Evolutionary conservation across 2,329 filamentous ascomycete genomes (phyloP).

Genomic region (Dactylellina leptospora): DNA sequence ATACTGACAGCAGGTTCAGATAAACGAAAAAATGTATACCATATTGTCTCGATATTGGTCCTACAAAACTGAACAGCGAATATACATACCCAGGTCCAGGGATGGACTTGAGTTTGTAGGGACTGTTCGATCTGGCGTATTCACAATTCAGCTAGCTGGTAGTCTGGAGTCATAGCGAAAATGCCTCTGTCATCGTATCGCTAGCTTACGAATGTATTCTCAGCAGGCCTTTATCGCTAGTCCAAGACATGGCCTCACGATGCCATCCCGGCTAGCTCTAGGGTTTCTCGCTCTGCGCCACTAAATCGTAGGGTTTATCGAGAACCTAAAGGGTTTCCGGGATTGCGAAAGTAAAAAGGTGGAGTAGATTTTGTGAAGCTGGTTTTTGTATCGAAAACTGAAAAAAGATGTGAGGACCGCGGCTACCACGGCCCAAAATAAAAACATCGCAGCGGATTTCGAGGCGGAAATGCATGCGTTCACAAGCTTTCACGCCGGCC

Average conservation of each 20-base stretch:
- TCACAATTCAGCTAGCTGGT: too few relatives aligned
- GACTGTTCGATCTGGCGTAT: too few relatives aligned
- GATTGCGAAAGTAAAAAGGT: neutral
- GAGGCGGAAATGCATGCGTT: constrained; percentile 20
- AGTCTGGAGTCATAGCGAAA: too few relatives aligned
- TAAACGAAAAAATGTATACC: constrained; percentile 33
- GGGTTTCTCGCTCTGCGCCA: constrained; percentile 37
- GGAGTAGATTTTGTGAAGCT: neutral
- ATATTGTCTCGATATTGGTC: neutral
- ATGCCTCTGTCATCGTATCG: constrained; percentile 4
- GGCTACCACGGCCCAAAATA: constrained; percentile 35
- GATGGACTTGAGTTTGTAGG: too few relatives aligned
- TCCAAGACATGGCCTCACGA: constrained; percentile 11
- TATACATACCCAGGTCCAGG: neutral
- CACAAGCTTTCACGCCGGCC: constrained; percentile 17
- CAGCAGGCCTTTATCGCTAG: constrained; percentile 19
- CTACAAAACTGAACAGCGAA: neutral
- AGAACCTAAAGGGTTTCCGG: neutral
- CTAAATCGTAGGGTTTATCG: constrained; percentile 29
- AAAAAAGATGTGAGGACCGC: constrained; percentile 27
- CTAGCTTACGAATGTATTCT: neutral
- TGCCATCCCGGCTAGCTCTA: constrained; percentile 46
- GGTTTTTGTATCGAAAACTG: constrained; percentile 1
- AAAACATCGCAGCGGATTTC: constrained; percentile 15
- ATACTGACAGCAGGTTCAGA: constrained; percentile 42